These are phyloP conservation scores for Fusarium sp. DNA, from an alignment of 2,329 filamentous ascomycete genomes.

Conservation along the genomic window DNA sequence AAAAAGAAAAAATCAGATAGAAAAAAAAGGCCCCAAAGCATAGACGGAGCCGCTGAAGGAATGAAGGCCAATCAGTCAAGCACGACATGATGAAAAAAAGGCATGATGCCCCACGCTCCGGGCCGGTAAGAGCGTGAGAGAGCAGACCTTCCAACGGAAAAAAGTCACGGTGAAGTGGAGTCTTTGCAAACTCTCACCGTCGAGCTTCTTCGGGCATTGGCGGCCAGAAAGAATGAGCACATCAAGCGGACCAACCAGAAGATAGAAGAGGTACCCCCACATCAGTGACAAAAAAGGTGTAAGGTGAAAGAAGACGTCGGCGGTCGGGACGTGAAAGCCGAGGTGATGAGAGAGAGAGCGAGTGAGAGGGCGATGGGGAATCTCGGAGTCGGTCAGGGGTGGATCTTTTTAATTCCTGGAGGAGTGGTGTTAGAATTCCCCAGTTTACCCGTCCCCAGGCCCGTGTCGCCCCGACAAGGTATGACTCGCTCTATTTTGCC, in stretches of 20 bases:
- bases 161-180: slow-evolving; percentile 43
- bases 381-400: slow-evolving; percentile 4
- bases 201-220: slow-evolving; percentile 41
- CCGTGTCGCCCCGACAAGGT: slow-evolving; percentile 38
- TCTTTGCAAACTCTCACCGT: slow-evolving; percentile 45
- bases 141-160: slow-evolving; percentile 15
- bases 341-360: slow-evolving; percentile 21
- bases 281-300: slow-evolving; percentile 6
- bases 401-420: background rate
- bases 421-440: slow-evolving; percentile 35
- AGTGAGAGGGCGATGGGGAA: slow-evolving; percentile 9
- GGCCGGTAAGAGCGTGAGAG: slow-evolving; percentile 37
- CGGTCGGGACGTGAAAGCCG: slow-evolving; percentile 45
- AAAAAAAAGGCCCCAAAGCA: slow-evolving; percentile 13
- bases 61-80: slow-evolving; percentile 53
- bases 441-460: slow-evolving; percentile 38
- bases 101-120: slow-evolving; percentile 50
- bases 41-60: slow-evolving; percentile 42
- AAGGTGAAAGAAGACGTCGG: slow-evolving; percentile 41
- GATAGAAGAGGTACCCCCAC: slow-evolving; percentile 17
- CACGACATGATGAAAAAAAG: slow-evolving; percentile 44
- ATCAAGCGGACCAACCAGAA: slow-evolving; percentile 42
- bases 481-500: slow-evolving; percentile 38
- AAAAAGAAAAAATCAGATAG: slow-evolving; percentile 25
- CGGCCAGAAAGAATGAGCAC: slow-evolving; percentile 29